These are phyloP conservation scores for Lathyrus sativus DNA, from an alignment of 306 rosid species.

Conservation along the genomic window DNA sequence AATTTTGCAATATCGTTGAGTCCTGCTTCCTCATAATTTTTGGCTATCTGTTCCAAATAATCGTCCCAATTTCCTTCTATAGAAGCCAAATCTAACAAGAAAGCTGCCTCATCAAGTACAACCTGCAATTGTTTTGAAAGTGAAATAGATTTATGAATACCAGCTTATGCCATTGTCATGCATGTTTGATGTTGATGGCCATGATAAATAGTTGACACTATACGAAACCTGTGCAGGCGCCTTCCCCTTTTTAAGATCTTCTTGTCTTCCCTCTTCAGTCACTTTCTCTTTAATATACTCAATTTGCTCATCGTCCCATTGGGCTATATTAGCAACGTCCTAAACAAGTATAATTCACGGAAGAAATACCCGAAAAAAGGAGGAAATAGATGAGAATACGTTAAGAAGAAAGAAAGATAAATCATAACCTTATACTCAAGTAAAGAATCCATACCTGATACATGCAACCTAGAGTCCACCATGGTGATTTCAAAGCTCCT, in stretches of 20 bases:
- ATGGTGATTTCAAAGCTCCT: constrained; percentile 87
- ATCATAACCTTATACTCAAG: not conserved
- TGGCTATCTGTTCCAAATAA: constrained; percentile 63
- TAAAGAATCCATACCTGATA: constrained; percentile 53
- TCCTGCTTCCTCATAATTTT: constrained; percentile 79
- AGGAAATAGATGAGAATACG: not conserved
- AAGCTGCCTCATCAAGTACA: constrained; percentile 91
- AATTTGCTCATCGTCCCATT: constrained; percentile 97
- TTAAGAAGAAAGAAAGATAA: constrained; percentile 8
- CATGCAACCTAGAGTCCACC: constrained; percentile 97
- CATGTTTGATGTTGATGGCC: not conserved
- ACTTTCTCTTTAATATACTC: constrained; percentile 88
- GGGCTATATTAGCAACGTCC: constrained; percentile 87
- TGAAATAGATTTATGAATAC: constrained; percentile 25
- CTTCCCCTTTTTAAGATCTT: constrained; percentile 82
- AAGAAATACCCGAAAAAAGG: constrained; percentile 2
- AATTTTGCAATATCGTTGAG: constrained; percentile 70
- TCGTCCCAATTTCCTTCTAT: constrained; percentile 89
- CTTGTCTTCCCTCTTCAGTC: constrained; percentile 85
- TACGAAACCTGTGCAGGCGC: constrained; percentile 74
- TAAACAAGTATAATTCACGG: constrained; percentile 39
- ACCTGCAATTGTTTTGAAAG: constrained; percentile 51
- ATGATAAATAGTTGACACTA: constrained; percentile 13
- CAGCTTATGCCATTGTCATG: not conserved
- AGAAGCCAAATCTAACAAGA: constrained; percentile 88